phyloP scores from a whole-genome alignment of 805 yeast genomes.

The Barnettozyma californica region DNA sequence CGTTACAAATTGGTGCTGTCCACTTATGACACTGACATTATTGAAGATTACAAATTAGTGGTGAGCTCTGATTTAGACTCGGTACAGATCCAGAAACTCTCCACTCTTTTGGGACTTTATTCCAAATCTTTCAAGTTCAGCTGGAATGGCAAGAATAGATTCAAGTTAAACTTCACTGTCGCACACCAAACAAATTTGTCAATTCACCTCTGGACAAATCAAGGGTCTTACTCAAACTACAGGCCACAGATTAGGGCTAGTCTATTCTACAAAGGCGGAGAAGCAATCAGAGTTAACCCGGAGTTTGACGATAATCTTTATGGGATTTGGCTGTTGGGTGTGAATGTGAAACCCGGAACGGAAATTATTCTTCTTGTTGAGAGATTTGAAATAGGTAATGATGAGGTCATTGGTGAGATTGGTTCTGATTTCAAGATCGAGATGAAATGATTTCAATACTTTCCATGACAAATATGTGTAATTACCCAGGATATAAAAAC shows the following conservation, averaged over 20 bases:
- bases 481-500: neutral
- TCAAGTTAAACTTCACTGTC: conserved; percentile 28
- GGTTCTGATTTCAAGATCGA: conserved; percentile 29
- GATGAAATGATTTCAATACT: neutral
- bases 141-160: conserved; percentile 39
- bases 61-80: conserved; percentile 23
- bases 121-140: conserved; percentile 21
- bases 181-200: conserved; percentile 18
- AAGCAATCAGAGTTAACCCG: conserved; percentile 35
- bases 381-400: conserved; percentile 43
- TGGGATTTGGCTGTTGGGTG: conserved; percentile 34
- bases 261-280: conserved; percentile 40
- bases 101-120: conserved; percentile 34
- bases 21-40: conserved; percentile 32
- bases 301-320: conserved; percentile 36
- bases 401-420: conserved; percentile 32
- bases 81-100: conserved; percentile 15
- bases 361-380: conserved; percentile 40
- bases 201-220: conserved; percentile 17
- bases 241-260: conserved; percentile 44
- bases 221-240: conserved; percentile 23
- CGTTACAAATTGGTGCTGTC: conserved; percentile 44
- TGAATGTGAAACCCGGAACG: conserved; percentile 12
- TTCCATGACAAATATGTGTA: neutral
- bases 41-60: conserved; percentile 29